Percentiles rank a stretch among this genome's conserved stretches.
Conservation (phyloP, 1,139 yeast species). For the Suhomyces ambrosiae region DNA sequence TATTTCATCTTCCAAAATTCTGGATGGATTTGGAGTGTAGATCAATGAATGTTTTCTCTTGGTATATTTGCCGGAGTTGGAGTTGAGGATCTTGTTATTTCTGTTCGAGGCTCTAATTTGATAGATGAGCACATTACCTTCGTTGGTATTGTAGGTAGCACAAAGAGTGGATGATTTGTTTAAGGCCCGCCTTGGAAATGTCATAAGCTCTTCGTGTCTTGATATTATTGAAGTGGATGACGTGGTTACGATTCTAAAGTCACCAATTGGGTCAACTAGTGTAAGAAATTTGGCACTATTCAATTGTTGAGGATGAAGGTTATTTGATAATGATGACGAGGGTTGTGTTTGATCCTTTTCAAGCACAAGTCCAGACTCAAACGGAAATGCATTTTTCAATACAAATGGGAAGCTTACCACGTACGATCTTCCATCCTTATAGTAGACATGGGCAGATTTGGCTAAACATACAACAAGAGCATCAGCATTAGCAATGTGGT, state of each 20-base stretch:
- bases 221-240: conserved; percentile 71
- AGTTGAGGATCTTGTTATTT: conserved; percentile 17
- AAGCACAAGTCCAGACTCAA: conserved; percentile 64
- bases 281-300: conserved; percentile 55
- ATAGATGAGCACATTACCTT: conserved; percentile 48
- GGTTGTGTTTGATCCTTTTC: conserved; percentile 45
- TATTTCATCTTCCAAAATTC: conserved; percentile 47
- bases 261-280: conserved; percentile 68
- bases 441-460: conserved; percentile 59
- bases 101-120: conserved; percentile 50
- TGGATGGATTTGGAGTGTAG: conserved; percentile 45
- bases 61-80: conserved; percentile 18
- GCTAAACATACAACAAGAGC: conserved; percentile 54
- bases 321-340: conserved; percentile 12
- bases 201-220: conserved; percentile 55
- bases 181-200: conserved; percentile 47
- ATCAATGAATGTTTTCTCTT: conserved; percentile 32
- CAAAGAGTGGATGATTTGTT: conserved; percentile 44
- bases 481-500: conserved; percentile 3
- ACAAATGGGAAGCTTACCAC: conserved; percentile 66
- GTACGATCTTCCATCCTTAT: conserved; percentile 57
- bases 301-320: conserved; percentile 26
- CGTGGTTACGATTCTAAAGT: conserved; percentile 65
- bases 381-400: conserved; percentile 56
- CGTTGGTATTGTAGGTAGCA: conserved; percentile 53